phyloP scores from a whole-genome alignment of 345 rosid species.

The Salix caprea region DNA sequence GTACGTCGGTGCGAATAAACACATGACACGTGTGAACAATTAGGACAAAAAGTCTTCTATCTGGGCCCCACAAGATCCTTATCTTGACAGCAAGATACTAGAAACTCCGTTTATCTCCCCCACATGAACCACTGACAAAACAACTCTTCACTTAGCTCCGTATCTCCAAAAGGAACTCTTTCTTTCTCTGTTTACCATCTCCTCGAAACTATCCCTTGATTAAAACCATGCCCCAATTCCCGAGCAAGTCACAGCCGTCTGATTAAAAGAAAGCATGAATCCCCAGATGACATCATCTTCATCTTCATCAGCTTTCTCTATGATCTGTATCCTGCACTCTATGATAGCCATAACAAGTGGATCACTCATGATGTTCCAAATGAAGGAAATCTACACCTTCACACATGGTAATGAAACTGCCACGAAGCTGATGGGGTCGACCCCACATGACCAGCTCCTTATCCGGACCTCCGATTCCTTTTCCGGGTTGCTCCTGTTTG shows the following conservation, averaged over 20 bases:
- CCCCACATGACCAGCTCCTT: constrained; percentile 83
- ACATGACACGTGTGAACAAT: constrained; percentile 1
- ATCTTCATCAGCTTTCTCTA: constrained; percentile 35
- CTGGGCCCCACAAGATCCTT: constrained; percentile 17
- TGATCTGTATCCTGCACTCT: constrained; percentile 73
- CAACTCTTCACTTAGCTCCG: neutral
- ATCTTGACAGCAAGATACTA: neutral
- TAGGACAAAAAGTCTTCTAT: neutral
- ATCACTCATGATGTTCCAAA: constrained; percentile 73
- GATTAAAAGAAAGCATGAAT: neutral
- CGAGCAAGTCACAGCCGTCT: neutral
- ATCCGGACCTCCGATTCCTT: constrained; percentile 83
- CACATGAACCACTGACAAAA: neutral
- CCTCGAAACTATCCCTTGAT: neutral
- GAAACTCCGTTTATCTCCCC: neutral
- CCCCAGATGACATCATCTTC: constrained; percentile 37
- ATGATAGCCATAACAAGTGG: constrained; percentile 70
- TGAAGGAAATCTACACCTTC: constrained; percentile 56
- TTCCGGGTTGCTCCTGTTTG: constrained; percentile 81
- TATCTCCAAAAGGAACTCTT: neutral
- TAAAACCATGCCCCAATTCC: neutral
- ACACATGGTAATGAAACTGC: constrained; percentile 57
- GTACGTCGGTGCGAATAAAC: neutral
- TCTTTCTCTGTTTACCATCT: neutral
- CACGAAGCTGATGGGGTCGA: constrained; percentile 69